phyloP scores from a whole-genome alignment of 2,329 filamentous ascomycete genomes.

The Epichloe brachyelytri region DNA sequence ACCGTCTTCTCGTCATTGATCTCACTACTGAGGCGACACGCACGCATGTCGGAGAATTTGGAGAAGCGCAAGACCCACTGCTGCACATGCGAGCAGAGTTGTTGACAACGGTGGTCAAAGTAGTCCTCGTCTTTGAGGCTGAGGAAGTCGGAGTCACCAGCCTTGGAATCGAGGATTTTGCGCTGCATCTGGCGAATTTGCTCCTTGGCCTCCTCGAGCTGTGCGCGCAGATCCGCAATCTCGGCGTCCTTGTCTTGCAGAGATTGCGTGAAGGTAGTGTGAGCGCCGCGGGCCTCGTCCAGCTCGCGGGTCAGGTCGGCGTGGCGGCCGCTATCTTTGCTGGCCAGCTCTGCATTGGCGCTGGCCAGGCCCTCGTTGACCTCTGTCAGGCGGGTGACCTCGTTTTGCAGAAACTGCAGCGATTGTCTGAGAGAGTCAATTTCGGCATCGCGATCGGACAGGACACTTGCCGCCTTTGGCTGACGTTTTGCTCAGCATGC shows the following conservation, averaged over 20 bases:
- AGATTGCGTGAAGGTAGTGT: constrained; percentile 48
- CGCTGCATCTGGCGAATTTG: constrained; percentile 39
- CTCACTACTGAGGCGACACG: constrained; percentile 71
- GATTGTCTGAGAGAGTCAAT: constrained; percentile 72
- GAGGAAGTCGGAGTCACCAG: constrained; percentile 60
- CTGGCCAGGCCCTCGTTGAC: constrained; percentile 70
- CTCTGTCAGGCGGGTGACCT: constrained; percentile 68
- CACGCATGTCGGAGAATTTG: constrained; percentile 87
- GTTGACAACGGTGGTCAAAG: constrained; percentile 87
- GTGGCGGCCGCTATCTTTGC: constrained; percentile 63
- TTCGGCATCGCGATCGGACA: constrained; percentile 75
- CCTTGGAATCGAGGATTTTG: constrained; percentile 44
- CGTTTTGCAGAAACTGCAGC: constrained; percentile 66
- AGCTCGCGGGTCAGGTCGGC: constrained; percentile 55
- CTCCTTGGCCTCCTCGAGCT: constrained; percentile 61
- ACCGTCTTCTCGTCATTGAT: constrained; percentile 87
- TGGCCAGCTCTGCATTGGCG: constrained; percentile 63
- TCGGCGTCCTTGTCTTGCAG: constrained; percentile 76
- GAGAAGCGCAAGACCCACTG: constrained; percentile 98
- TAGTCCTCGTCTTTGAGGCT: constrained; percentile 79
- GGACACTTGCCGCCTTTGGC: constrained; percentile 52
- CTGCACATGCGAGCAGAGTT: constrained; percentile 89
- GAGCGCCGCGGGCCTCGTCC: constrained; percentile 50
- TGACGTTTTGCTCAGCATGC: constrained; percentile 53
- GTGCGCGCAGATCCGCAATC: constrained; percentile 61